Evolutionary conservation across 2,329 filamentous ascomycete genomes (phyloP).

Genomic region (Claviceps monticola): DNA sequence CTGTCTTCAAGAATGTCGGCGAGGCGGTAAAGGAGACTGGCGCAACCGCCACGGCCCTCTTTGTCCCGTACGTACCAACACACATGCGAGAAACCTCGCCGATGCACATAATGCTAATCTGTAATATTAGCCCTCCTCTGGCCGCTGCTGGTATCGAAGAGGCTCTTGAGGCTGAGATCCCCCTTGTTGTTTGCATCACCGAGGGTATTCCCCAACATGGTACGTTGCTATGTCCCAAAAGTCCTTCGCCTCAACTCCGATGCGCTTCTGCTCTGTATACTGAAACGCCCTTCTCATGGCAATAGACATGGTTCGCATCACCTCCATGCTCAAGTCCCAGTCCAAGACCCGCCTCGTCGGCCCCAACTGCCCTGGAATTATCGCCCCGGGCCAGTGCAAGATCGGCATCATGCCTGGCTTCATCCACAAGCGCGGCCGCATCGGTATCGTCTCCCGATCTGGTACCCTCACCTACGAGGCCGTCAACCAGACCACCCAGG

Average conservation of each 20-base stretch:
- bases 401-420: slow-evolving; percentile 99
- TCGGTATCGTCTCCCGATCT: slow-evolving; percentile 96
- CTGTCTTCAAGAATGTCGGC: slow-evolving; percentile 80
- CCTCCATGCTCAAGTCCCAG: slow-evolving; percentile 94
- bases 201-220: slow-evolving; percentile 96
- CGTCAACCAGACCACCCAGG: slow-evolving; percentile 97
- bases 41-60: slow-evolving; percentile 85
- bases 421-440: slow-evolving; percentile 98
- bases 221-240: slow-evolving; percentile 28
- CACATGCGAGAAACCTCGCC: slow-evolving; percentile 5
- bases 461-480: slow-evolving; percentile 98
- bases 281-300: slow-evolving; percentile 4
- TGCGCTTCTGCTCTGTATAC: background rate
- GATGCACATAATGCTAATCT: slow-evolving; percentile 6
- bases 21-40: slow-evolving; percentile 85
- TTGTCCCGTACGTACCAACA: slow-evolving; percentile 61
- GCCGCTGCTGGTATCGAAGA: slow-evolving; percentile 95
- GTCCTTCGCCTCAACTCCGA: background rate
- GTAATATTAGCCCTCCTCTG: slow-evolving; percentile 60
- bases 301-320: slow-evolving; percentile 96
- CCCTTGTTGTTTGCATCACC: slow-evolving; percentile 92
- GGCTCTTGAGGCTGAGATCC: slow-evolving; percentile 83
- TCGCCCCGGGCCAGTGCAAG: slow-evolving; percentile 92
- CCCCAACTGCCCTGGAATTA: slow-evolving; percentile 97
- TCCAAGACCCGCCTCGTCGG: slow-evolving; percentile 92